Percentiles rank a stretch among this genome's conserved stretches.
Conservation (phyloP, 306 rosid species). For the Oxytropis ochrocephala region DNA sequence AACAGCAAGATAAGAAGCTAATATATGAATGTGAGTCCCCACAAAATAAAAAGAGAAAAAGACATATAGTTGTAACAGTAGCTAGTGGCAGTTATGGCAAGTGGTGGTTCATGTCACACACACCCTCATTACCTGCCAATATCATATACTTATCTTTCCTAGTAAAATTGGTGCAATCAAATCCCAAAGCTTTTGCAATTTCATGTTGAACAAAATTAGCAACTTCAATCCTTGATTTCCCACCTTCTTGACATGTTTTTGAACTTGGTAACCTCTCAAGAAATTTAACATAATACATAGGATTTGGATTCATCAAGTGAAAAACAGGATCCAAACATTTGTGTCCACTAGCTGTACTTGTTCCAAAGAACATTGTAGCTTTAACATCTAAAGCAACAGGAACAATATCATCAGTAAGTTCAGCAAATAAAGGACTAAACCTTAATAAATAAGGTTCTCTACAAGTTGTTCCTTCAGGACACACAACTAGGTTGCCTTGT, state of each 20-base stretch:
- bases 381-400: constrained; percentile 57
- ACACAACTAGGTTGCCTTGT: constrained; percentile 52
- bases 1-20: neutral
- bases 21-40: neutral
- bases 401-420: constrained; percentile 46
- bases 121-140: constrained; percentile 59
- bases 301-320: constrained; percentile 45
- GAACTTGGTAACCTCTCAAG: constrained; percentile 33
- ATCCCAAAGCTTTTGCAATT: constrained; percentile 49
- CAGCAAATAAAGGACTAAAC: constrained; percentile 74
- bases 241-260: constrained; percentile 34
- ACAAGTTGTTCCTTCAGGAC: constrained; percentile 84
- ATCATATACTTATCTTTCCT: constrained; percentile 59
- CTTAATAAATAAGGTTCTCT: constrained; percentile 69
- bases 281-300: constrained; percentile 19
- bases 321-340: constrained; percentile 51
- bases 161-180: constrained; percentile 50
- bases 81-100: neutral
- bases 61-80: neutral
- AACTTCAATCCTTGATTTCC: constrained; percentile 46
- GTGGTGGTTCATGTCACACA: neutral
- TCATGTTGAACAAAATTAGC: constrained; percentile 60
- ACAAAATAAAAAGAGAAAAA: neutral
- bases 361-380: constrained; percentile 57
- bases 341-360: constrained; percentile 54